These are phyloP conservation scores for Manihot esculenta DNA, from an alignment of 441 rosid genomes.

Conservation along the genomic window DNA sequence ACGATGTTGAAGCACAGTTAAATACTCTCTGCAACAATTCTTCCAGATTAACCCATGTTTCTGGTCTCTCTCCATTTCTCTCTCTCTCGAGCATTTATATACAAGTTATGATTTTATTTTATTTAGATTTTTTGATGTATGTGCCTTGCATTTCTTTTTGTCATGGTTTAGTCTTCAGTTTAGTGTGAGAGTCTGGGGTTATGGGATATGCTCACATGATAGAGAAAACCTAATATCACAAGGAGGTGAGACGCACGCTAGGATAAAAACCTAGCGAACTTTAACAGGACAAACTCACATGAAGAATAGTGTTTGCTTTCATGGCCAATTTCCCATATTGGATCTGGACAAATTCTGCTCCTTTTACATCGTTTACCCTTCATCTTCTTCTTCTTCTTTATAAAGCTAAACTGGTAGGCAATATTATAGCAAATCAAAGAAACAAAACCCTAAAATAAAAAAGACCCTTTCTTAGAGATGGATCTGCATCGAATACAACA, in stretches of 20 bases:
- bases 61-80: constrained; percentile 29
- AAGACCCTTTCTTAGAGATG: background rate
- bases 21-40: constrained; percentile 45
- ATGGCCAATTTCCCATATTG: constrained; percentile 26
- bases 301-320: constrained; percentile 28
- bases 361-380: constrained; percentile 5
- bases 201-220: constrained; percentile 8
- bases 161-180: constrained; percentile 11
- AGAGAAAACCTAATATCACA: background rate
- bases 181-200: constrained; percentile 4
- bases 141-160: constrained; percentile 27
- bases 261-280: constrained; percentile 27
- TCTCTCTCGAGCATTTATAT: background rate
- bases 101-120: background rate
- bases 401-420: background rate
- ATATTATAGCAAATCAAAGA: background rate
- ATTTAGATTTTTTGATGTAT: constrained; percentile 25
- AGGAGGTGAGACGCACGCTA: constrained; percentile 27
- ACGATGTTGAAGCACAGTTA: constrained; percentile 47
- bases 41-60: constrained; percentile 26
- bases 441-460: constrained; percentile 10
- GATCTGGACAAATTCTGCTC: constrained; percentile 24
- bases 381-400: constrained; percentile 10
- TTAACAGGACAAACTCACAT: constrained; percentile 30
- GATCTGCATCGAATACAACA: background rate